phyloP scores from a whole-genome alignment of 306 rosid genomes.

The Vigna angularis region DNA sequence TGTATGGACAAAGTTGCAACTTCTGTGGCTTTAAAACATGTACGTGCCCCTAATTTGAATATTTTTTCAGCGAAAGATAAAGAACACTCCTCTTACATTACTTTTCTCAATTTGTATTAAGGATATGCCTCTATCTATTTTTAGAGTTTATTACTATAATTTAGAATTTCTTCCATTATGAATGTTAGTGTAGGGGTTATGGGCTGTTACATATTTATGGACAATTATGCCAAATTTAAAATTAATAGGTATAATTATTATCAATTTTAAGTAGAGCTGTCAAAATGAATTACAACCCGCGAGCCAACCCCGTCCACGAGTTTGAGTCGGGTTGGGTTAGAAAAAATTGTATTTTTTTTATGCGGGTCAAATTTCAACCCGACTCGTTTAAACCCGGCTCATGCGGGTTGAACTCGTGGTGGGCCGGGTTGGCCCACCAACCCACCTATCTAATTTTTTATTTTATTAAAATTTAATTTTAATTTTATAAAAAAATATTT shows the following conservation, averaged over 20 bases:
- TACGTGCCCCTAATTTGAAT: constrained; percentile 49
- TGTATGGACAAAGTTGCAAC: constrained; percentile 98
- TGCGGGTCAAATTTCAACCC: no score
- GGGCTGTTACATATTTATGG: background rate
- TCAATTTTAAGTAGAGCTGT: no score
- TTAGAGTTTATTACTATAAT: background rate
- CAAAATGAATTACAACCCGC: no score
- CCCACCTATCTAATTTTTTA: no score
- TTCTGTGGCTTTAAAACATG: constrained; percentile 78
- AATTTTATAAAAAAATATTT: no score
- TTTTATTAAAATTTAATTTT: no score
- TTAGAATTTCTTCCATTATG: background rate
- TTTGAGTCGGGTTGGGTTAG: no score
- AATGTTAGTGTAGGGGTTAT: background rate
- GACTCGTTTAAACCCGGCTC: no score
- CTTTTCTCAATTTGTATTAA: constrained; percentile 13
- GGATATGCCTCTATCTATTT: background rate
- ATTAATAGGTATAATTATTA: background rate
- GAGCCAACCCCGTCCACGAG: no score
- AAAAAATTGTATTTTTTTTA: no score
- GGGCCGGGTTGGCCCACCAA: no score
- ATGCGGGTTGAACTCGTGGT: no score
- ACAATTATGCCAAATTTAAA: background rate
- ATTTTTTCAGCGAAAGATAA: constrained; percentile 11
- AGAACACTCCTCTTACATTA: constrained; percentile 25